Base-by-base conservation (phyloP, 441 rosid genomes). In the Mallotus repandus region DNA sequence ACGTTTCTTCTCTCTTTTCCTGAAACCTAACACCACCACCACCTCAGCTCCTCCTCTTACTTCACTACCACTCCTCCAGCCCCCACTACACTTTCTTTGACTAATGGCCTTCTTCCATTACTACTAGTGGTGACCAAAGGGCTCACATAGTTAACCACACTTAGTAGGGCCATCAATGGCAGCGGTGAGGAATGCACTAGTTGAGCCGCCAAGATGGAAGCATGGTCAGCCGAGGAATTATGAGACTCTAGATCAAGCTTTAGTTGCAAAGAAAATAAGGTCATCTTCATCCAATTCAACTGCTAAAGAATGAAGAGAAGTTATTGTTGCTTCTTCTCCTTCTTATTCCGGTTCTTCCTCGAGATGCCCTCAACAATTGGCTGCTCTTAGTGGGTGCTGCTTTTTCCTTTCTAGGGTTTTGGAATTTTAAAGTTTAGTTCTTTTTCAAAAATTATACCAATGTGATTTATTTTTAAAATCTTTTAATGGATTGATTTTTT, bases 181-280 rank as follows among this genome's bases (percentile, higher is more conserved):
- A 4, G 89, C 89, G 32, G 85, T 86, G 75, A 75, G 86, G 46
- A 82, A 80, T 22, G 78, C 80, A 6, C 86, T 87, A 43, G 79
- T 83, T 62, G 97, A 91, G 70, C 76, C 69, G 66, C 84, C 14
- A 50, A 57, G 71, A 43, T n/a, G 74, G 69, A 59, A 49, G 67
- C 77, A 52, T 4, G 74, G 50, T 14, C 43, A 54, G 46, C 71
- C 64, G 19, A 35, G 77, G 72, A 74, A 67, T 77, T 25, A 29
- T 59, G 83, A 45, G 77, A 83, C 68, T 61, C 75, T 0, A n/a
- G 89, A 85, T 90, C 89, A 95, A 87, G 88, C 78, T 93, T 38
- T 98, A 92, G 67, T 77, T 89, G 66, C 99, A 89, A 38, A 83
- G 97, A 76, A 95, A 91, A 83, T 89, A 56, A 79, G 89, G 43